phyloP scores from a whole-genome alignment of 2,329 filamentous ascomycete species.

The Gyromitra esculenta region DNA sequence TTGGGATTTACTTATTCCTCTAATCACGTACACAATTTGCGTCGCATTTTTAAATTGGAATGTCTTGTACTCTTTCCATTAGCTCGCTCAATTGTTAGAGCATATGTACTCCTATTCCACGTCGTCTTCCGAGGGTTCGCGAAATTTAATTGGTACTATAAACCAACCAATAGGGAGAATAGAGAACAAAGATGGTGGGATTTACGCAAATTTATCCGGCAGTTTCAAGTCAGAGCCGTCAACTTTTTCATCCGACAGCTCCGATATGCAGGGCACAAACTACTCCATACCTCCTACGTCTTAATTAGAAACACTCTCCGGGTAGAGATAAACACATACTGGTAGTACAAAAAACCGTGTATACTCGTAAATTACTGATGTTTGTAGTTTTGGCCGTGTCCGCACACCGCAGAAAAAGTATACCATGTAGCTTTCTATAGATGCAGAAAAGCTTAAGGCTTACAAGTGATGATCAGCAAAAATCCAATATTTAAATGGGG shows the following conservation, averaged over 20 bases:
- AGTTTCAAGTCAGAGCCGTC: constrained; percentile 17
- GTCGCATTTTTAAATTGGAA: constrained; percentile 21
- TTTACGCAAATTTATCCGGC: constrained; percentile 36
- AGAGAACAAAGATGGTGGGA: background rate
- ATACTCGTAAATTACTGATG: background rate
- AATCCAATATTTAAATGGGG: background rate
- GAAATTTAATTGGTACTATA: constrained; percentile 2
- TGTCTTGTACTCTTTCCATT: background rate
- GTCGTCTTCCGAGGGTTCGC: background rate
- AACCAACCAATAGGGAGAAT: constrained; percentile 20
- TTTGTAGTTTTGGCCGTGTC: background rate
- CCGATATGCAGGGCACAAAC: constrained; percentile 24
- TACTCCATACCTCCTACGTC: constrained; percentile 10
- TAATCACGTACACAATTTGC: constrained; percentile 15
- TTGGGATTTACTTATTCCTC: constrained; percentile 23
- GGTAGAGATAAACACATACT: no score
- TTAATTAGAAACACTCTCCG: background rate
- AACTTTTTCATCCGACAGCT: constrained; percentile 17
- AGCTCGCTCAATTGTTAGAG: constrained; percentile 1
- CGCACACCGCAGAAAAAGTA: background rate
- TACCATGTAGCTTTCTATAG: background rate
- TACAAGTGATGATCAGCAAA: background rate
- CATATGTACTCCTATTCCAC: constrained; percentile 27
- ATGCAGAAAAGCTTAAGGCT: background rate
- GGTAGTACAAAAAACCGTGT: background rate